Evolutionary conservation across 2,329 filamentous ascomycete species (phyloP).

Genomic region (Scedosporium apiospermum): DNA sequence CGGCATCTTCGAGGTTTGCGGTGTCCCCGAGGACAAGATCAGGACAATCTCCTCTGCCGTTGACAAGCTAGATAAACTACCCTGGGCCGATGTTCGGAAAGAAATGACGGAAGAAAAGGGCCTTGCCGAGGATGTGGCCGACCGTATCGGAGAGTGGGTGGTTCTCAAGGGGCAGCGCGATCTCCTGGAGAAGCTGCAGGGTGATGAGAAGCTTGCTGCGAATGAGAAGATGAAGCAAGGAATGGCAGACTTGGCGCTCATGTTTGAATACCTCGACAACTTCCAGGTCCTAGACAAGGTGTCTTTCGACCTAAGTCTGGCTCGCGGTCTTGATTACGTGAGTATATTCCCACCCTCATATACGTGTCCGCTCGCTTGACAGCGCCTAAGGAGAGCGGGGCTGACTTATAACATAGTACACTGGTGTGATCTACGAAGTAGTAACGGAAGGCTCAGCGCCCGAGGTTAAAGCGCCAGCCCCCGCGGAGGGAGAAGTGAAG

Average conservation of each 20-base stretch:
- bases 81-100: slow-evolving; percentile 76
- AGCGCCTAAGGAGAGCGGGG: background rate
- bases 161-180: slow-evolving; percentile 65
- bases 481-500: slow-evolving; percentile 26
- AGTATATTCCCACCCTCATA: background rate
- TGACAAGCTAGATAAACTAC: slow-evolving; percentile 80
- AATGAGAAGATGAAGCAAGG: slow-evolving; percentile 73
- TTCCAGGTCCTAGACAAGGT: slow-evolving; percentile 65
- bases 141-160: slow-evolving; percentile 83
- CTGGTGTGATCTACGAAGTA: slow-evolving; percentile 83
- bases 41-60: slow-evolving; percentile 85
- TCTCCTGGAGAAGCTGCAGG: slow-evolving; percentile 59
- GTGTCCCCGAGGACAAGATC: slow-evolving; percentile 79
- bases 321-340: slow-evolving; percentile 65
- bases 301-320: slow-evolving; percentile 83
- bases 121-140: slow-evolving; percentile 63
- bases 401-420: slow-evolving; percentile 58
- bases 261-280: slow-evolving; percentile 74
- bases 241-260: slow-evolving; percentile 67
- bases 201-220: slow-evolving; percentile 56
- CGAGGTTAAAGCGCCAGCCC: slow-evolving; percentile 25
- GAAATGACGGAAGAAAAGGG: slow-evolving; percentile 95
- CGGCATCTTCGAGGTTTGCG: slow-evolving; percentile 83
- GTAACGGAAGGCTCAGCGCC: slow-evolving; percentile 70
- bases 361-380: background rate